A percentile compares a stretch with the other conserved stretches of the same genome.
These are phyloP conservation scores for Yamadazyma tumulicola DNA, from an alignment of 805 yeast species.

Conservation along the genomic window DNA sequence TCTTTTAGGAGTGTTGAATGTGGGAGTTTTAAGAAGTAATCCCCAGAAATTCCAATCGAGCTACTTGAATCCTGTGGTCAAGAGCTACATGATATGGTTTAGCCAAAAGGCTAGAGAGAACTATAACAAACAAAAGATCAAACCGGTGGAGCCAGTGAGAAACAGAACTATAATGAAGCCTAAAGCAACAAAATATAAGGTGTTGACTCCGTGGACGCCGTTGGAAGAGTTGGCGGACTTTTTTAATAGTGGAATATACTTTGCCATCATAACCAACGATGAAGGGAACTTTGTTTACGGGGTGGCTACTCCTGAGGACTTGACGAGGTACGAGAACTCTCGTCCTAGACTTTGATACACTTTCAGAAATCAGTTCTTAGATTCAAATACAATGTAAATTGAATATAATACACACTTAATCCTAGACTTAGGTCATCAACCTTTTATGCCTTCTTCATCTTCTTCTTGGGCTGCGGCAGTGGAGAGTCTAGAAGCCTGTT, in stretches of 20 bases:
- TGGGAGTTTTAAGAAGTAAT: slow-evolving; percentile 36
- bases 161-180: slow-evolving; percentile 34
- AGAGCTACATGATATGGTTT: slow-evolving; percentile 43
- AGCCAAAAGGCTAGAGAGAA: slow-evolving; percentile 31
- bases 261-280: slow-evolving; percentile 56
- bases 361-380: neutral
- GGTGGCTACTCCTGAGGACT: slow-evolving; percentile 52
- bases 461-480: neutral
- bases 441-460: neutral
- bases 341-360: slow-evolving; percentile 31
- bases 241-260: slow-evolving; percentile 46
- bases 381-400: too few relatives aligned
- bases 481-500: slow-evolving; percentile 20
- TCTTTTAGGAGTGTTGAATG: slow-evolving; percentile 48
- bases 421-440: neutral
- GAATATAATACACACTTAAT: slow-evolving; percentile 1
- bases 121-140: slow-evolving; percentile 20
- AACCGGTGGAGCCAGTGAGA: slow-evolving; percentile 1
- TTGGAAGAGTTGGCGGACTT: slow-evolving; percentile 51
- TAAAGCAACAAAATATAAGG: slow-evolving; percentile 31
- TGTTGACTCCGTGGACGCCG: slow-evolving; percentile 53
- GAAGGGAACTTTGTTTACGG: slow-evolving; percentile 54
- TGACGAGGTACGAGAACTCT: slow-evolving; percentile 38
- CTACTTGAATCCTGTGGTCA: slow-evolving; percentile 23
- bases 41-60: slow-evolving; percentile 20